Base-by-base conservation (phyloP, 148 eudicot species). In the Diospyros kaki region DNA sequence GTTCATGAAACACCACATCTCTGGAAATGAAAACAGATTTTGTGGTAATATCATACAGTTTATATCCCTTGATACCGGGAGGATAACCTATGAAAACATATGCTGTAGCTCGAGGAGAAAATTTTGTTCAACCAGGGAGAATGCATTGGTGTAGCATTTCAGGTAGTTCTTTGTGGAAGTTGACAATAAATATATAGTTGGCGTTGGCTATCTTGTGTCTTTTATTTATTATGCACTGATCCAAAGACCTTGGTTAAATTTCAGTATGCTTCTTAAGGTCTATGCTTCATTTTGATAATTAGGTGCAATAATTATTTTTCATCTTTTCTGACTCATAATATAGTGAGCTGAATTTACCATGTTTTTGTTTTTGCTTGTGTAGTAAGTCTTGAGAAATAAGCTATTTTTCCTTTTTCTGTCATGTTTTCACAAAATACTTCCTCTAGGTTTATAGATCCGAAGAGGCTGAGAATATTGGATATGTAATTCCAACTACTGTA, bases 71-170 rank as follows among this genome's bases (percentile, higher is more conserved):
- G 28, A 28, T 0, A 28, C 0, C 28, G 0, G 28, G 28, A 28
- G 28, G 28, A 28, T 28, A 28, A 0, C 28, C 0, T 28, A 28
- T 28, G 28, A 28, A 28, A 28, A 28, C 28, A 28, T 0, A 28
- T 28, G 28, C 0, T 28, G 28, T 28, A 28, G 28, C 28, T 28
- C 28, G 0, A 28, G 28, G 0, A 28, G 28, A 28, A 28, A 28
- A 28, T 28, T 28, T 28, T 28, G 28, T 28, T 28, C 28, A n/a
- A 89, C 76, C 87, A 86, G 76, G 97, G 97, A 73, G 94, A 94
- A 79, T 94, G 98, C 89, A 89, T 94, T 68, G 98, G 98, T 44
- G 91, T 94, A 75, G 98, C 98, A 9, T 94, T 94, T 87, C 98
- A 94, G 98, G 98, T 94, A 90, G 69, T 56, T 45, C 53, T 51